phyloP scores from a whole-genome alignment of 2,329 filamentous ascomycete genomes.

The Alternaria tenuissima region DNA sequence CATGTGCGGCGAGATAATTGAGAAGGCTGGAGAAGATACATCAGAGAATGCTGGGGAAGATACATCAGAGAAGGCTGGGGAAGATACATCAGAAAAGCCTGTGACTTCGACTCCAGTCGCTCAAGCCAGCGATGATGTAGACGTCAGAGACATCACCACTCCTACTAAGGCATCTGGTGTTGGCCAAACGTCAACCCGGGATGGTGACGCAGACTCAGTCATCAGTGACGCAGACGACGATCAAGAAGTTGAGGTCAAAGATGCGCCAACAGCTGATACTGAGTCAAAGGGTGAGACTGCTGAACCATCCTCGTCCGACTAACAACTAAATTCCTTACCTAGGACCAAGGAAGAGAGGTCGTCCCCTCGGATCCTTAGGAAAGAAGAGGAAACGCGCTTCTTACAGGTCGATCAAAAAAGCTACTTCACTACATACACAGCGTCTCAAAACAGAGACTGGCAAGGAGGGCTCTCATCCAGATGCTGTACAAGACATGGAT shows the following conservation, averaged over 20 bases:
- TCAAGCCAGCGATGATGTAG: slow-evolving; percentile 1
- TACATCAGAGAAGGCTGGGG: background rate
- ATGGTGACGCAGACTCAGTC: background rate
- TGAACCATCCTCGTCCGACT: slow-evolving; percentile 3
- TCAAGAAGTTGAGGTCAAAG: background rate
- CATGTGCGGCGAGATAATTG: slow-evolving; percentile 27
- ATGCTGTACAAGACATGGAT: background rate
- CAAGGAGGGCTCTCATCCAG: background rate
- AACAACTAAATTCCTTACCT: slow-evolving; percentile 13
- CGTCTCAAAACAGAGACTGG: background rate
- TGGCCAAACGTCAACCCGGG: background rate
- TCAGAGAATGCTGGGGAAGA: background rate
- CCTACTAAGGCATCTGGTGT: background rate
- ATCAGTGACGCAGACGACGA: slow-evolving; percentile 1
- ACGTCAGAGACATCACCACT: background rate
- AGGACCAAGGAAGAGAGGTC: slow-evolving; percentile 13
- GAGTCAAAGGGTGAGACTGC: slow-evolving; percentile 18
- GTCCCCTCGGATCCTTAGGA: slow-evolving; percentile 7
- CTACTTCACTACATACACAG: background rate
- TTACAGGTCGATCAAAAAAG: background rate
- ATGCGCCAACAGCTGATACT: background rate
- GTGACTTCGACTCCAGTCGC: background rate
- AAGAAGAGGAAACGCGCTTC: slow-evolving; percentile 6
- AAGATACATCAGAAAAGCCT: background rate
- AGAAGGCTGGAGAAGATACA: slow-evolving; percentile 14